Base-by-base conservation (phyloP, 148 eudicot species). In the Diospyros lotus region DNA sequence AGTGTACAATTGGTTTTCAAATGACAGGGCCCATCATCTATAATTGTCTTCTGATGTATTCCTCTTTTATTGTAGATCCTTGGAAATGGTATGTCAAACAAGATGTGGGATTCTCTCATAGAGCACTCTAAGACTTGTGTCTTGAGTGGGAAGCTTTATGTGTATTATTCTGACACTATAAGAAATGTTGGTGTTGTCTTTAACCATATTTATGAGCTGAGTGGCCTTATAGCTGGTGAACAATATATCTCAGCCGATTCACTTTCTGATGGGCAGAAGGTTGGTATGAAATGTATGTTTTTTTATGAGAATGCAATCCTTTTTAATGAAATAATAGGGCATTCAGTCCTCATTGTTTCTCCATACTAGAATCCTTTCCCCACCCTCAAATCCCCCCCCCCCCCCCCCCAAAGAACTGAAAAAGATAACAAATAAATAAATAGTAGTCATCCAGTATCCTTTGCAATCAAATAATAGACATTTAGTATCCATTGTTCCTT, bases 21-120 rank as follows among this genome's bases (percentile, higher is more conserved):
- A n/a, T 2, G 28, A 28, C 28, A 28, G 28, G 28, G 28, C 0
- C 28, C 28, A 28, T 28, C 28, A 28, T 28, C 28, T 0, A 28
- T 28, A 28, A 28, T 28, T 28, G 28, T 28, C 28, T 28, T 28
- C 28, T 39, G 9, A 56, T 46, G 3, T 63, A 12, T 44, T 56
- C 48, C 44, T 46, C 64, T n/a, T 71, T 14, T 67, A 12, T 9
- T 44, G 74, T 82, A 94, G 98, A 87, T 88, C 77, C 86, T 94
- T 58, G 93, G 97, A 81, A 93, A 94, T 86, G 98, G 97, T 51
- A 94, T 94, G 98, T 90, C 98, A 40, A 94, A 94, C 79, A 94
- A 90, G 84, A 94, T 89, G 97, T 91, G 97, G 97, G 97, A 94
- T 75, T 86, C 83, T 60, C 93, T 94, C 46, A 77, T 90, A 69